These are phyloP conservation scores for Gnetum montanum DNA, from an alignment of 75 land plant species.

Conservation along the genomic window DNA sequence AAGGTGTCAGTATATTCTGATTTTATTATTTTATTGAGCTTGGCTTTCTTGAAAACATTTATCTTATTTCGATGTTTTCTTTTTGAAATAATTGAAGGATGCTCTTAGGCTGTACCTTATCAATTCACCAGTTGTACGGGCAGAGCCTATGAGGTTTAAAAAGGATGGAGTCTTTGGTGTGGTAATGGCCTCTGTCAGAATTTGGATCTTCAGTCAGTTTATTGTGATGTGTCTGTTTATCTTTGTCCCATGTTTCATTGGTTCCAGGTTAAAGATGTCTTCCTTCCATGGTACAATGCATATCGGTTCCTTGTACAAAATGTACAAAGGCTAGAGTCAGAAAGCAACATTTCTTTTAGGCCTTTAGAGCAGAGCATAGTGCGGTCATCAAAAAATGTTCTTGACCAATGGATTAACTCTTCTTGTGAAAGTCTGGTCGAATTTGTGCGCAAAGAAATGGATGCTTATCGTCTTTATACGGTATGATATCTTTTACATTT, in stretches of 20 bases:
- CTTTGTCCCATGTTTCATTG: neutral
- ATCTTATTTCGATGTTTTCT: neutral
- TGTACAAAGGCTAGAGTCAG: slow-evolving; percentile 73
- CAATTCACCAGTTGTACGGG: slow-evolving; percentile 98
- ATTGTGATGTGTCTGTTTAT: slow-evolving; percentile 1
- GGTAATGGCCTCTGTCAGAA: slow-evolving; percentile 33
- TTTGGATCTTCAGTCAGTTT: slow-evolving; percentile 1
- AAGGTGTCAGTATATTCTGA: neutral
- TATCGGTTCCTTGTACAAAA: slow-evolving; percentile 97
- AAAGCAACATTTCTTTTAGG: slow-evolving; percentile 57
- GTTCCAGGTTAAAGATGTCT: slow-evolving; percentile 89
- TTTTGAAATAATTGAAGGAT: slow-evolving; percentile 43
- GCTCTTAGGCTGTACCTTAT: slow-evolving; percentile 89
- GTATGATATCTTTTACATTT: slow-evolving; percentile 27
- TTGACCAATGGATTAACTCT: slow-evolving; percentile 98
- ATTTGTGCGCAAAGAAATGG: slow-evolving; percentile 97
- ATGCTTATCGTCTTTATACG: slow-evolving; percentile 91
- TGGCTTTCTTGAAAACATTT: neutral
- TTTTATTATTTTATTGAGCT: neutral
- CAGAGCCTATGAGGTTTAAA: slow-evolving; percentile 81
- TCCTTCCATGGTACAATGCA: slow-evolving; percentile 99
- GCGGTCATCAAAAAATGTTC: slow-evolving; percentile 75
- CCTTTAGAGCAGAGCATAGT: slow-evolving; percentile 50
- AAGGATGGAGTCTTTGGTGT: slow-evolving; percentile 90
- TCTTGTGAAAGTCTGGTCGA: slow-evolving; percentile 87